phyloP scores from a whole-genome alignment of 148 eudicot species.

The Dysphania ambrosioides region DNA sequence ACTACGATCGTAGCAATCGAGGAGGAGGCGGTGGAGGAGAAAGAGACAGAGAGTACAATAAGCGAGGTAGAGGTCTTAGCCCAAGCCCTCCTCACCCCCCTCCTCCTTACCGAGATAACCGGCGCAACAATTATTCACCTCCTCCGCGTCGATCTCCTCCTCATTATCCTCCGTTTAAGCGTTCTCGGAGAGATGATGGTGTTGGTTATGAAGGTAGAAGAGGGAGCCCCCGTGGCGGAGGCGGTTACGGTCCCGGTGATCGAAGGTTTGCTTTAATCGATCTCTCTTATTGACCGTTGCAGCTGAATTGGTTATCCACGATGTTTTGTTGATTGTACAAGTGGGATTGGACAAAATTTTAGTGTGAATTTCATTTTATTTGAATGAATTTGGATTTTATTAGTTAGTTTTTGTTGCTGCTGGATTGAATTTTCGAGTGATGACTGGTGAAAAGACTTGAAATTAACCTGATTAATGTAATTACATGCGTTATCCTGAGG shows the following conservation, averaged over 20 bases:
- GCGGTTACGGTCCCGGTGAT: conserved; percentile 48
- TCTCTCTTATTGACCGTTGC: not conserved
- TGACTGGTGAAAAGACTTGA: not conserved
- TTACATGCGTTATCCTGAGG: not conserved
- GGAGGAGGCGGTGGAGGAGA: conserved; percentile 15
- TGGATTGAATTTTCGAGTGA: not conserved
- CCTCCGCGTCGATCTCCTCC: conserved; percentile 58
- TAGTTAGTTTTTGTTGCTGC: no score
- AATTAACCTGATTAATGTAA: not conserved
- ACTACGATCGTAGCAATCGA: conserved; percentile 59
- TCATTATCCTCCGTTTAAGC: conserved; percentile 55
- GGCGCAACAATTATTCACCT: conserved; percentile 30
- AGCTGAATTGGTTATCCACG: not conserved
- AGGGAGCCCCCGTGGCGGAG: conserved; percentile 65
- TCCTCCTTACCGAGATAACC: conserved; percentile 58
- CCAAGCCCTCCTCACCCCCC: conserved; percentile 56
- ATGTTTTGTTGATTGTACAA: no score
- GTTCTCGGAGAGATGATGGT: conserved; percentile 64
- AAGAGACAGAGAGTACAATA: not conserved
- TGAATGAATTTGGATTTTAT: no score
- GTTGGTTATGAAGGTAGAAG: conserved; percentile 60
- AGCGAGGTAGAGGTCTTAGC: conserved; percentile 45
- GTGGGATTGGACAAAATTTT: no score
- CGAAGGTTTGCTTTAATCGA: conserved; percentile 37
- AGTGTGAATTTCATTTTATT: no score